phyloP scores from a whole-genome alignment of 306 rosid genomes.

The Alnus rubra region DNA sequence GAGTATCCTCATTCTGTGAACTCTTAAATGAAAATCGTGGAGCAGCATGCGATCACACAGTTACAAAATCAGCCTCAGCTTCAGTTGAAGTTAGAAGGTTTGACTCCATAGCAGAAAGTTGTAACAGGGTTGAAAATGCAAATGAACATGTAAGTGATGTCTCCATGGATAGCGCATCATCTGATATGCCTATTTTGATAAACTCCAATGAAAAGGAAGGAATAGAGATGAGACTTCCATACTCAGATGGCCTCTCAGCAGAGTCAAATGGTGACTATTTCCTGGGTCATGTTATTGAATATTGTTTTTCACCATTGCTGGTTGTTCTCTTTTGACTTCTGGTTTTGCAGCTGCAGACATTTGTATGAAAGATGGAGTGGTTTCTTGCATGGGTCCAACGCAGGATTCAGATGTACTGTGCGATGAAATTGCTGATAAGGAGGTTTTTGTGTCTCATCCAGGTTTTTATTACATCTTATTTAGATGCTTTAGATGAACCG shows the following conservation, averaged over 20 bases:
- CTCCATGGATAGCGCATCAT: conserved; percentile 7
- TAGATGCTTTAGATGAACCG: conserved; percentile 4
- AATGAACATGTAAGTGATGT: conserved; percentile 26
- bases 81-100: conserved; percentile 30
- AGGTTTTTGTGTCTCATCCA: conserved; percentile 36
- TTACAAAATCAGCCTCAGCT: conserved; percentile 23
- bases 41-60: conserved; percentile 20
- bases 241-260: conserved; percentile 32
- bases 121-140: conserved; percentile 41
- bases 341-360: conserved; percentile 28
- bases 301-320: conserved; percentile 16
- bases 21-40: conserved; percentile 32
- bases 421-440: conserved; percentile 30
- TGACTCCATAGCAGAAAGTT: conserved; percentile 29
- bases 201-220: conserved; percentile 30
- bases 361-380: conserved; percentile 10
- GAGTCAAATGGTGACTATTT: conserved; percentile 52
- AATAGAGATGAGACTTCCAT: conserved; percentile 36
- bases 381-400: conserved; percentile 28
- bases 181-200: conserved; percentile 12
- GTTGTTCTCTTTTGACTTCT: conserved; percentile 25
- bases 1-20: conserved; percentile 36
- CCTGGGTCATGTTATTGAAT: conserved; percentile 12
- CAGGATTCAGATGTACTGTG: conserved; percentile 22
- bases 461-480: conserved; percentile 24